Base-by-base conservation (phyloP, 345 rosid genomes). In the Brassica carinata region DNA sequence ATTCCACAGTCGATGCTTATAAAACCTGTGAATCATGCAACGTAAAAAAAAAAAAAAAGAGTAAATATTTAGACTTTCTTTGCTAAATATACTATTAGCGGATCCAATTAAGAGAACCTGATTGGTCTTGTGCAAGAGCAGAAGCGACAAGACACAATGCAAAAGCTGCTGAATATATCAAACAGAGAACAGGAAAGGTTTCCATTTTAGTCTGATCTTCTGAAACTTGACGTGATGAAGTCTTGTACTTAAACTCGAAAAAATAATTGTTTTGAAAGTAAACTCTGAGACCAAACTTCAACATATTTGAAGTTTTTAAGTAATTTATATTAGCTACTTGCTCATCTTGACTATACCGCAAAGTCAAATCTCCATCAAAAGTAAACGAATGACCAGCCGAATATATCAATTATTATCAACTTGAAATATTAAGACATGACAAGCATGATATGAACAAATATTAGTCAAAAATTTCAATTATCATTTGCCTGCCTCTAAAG, bases 1-100 rank as follows among this genome's bases (percentile, higher is more conserved):
- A 83, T 61, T 11, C 89, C 87, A 82, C 84, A 87, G 17, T 87
- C 89, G 7, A 85, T 79, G 83, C 89, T 85, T 19, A 85, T 83
- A 62, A 87, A 87, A 29, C 86, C 64, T 66, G 27, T 66, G 34
- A 58, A 58, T 58, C 13, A 58, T 58, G 13, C 62, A 17, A 43
- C 6, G 51, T 43, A 10, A 43, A 43, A 38, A 38, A 40, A 43
- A 19, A 19, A 34, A 36, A 36, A 8, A 2, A 23, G 15, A 48
- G 58, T 14, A n/a, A 51, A 51, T 7, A n/a, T 14, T 51, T 51
- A n/a, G 17, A 51, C 18, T 51, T 51, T 23, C 45, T 9, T 40
- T 11, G 9, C 45, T 40, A 31, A 31, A 31, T 31, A 31, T 23
- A 23, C 26, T 23, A 23, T 23, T 23, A 23, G 0, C 26, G 26